Base-by-base conservation (phyloP, 1,284 basidiomycete genomes). In the Tylopilus sp. region DNA sequence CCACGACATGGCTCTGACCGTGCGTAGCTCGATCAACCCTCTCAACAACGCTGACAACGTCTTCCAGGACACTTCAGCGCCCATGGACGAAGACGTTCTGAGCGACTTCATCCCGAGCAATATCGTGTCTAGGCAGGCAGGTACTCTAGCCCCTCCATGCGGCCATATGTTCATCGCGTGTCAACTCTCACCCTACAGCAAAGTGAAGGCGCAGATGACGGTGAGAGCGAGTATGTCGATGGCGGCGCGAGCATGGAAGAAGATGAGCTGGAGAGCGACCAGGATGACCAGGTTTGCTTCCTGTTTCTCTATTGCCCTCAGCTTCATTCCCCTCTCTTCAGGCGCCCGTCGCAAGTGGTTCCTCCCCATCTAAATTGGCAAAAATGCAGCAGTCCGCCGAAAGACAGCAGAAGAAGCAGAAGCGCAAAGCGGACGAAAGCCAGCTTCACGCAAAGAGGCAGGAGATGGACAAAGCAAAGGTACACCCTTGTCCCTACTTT, bases 31-130 rank as follows among this genome's bases (percentile, higher is more conserved):
- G 22, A n/a, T 52, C 41, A 15, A 52, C 29, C 19, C 18, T 53
- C 29, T 38, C 58, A 24, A 24, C 39, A 18, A 33, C 22, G 19
- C 55, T 62, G 16, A 63, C 33, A 54, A 24, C 15, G 38, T 19
- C 16, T 26, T 54, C 2, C 32, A 80, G 74, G 67, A 70, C 29
- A 57, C 49, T 13, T 61, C 62, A 41, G 59, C 18, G 15, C 53
- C 6, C 22, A 83, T 82, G 79, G 92, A 94, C 10, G 92, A 94
- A 63, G 93, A 94, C 75, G 88, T 93, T 57, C 84, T 94, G 65
- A 93, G 91, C 74, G 92, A 94, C 75, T 85, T 94, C 61, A 89
- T 94, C 19, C 93, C 93, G 1, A 92, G 90, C 78, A 94, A 94
- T 75, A 92, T 94, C 67, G 91, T 94, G 59, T 94, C 92, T 68